Evolutionary conservation across 345 rosid genomes (phyloP), one percentile per base, ranked within the genome.

Genomic region (Trapa bicornis): DNA sequence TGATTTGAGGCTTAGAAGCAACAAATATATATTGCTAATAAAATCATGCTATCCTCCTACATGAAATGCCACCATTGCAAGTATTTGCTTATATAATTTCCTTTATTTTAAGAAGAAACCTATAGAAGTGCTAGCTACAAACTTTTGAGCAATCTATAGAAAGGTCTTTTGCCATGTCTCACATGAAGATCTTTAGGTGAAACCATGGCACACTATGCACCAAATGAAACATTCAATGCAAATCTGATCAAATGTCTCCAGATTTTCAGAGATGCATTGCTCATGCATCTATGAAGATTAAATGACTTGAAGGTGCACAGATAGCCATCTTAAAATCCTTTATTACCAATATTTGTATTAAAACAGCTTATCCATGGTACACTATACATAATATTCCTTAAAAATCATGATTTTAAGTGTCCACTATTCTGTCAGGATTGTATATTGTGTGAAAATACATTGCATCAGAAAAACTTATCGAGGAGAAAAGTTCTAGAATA

Each of bases 401-500:
- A 5, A 50, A 50, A 50, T 29, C 22, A 50, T n/a, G 22, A 50
- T 54, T 54, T n/a, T 0, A 54, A n/a, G 10, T 54, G 32, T 35
- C 60, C 33, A 50, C 32, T n/a, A 17, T 53, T n/a, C 60, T 54
- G 35, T 50, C 35, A 54, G 58, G 22, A 54, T n/a, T 54, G n/a
- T n/a, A 22, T 22, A 54, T 2, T 5, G 1, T 54, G 60, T 8
- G 22, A 50, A 32, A 58, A 13, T 8, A 38, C 63, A 58, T 58
- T 58, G 32, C 35, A 41, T 41, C 45, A 65, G 50, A 7, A 65
- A 47, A 5, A 65, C 36, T 22, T 14, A 47, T 41, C 43, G 52
- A 65, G 35, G 47, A 53, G 54, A 65, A 15, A 39, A 42, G 38
- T 58, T 39, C 47, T n/a, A 66, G 67, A 65, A 38, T 37, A 58